Evolutionary conservation across 371 early-diverging fungal species (phyloP).

Genomic region (Dichotomocladium elegans): DNA sequence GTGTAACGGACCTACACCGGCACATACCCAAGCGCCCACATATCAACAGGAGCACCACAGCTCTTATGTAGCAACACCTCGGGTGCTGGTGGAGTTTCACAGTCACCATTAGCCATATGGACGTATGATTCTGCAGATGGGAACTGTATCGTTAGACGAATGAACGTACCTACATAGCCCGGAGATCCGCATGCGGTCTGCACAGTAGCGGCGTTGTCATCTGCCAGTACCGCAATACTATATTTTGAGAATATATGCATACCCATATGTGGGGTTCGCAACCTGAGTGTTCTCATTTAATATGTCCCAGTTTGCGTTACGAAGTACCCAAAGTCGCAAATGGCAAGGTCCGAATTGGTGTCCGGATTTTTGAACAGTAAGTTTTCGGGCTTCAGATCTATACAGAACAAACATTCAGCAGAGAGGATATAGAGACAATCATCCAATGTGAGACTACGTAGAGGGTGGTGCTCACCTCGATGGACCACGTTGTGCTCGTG

Average conservation of each 20-base stretch:
- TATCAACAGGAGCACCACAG: slow-evolving; percentile 1
- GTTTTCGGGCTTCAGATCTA: slow-evolving; percentile 85
- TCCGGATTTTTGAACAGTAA: slow-evolving; percentile 60
- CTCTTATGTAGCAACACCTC: slow-evolving; percentile 52
- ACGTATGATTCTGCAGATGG: not conserved
- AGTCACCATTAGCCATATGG: not conserved
- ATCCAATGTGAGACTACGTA: too few relatives aligned
- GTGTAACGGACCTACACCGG: too few relatives aligned
- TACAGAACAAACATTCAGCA: not conserved
- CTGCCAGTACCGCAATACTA: slow-evolving; percentile 53
- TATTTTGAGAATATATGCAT: not conserved
- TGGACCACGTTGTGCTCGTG: slow-evolving; percentile 72
- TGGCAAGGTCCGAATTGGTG: slow-evolving; percentile 56
- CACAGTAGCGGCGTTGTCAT: slow-evolving; percentile 46
- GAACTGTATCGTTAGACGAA: not conserved
- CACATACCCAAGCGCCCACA: slow-evolving; percentile 54
- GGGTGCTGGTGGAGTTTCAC: slow-evolving; percentile 57
- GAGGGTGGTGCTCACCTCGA: slow-evolving; percentile 46
- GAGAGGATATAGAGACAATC: not conserved
- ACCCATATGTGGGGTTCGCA: too few relatives aligned
- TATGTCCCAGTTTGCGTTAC: not conserved
- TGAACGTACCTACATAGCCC: slow-evolving; percentile 45
- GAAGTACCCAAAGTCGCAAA: slow-evolving; percentile 65
- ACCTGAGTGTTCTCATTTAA: too few relatives aligned
- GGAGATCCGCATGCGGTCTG: slow-evolving; percentile 63